Base-by-base conservation (phyloP, 345 rosid genomes). In the Salix purpurea region DNA sequence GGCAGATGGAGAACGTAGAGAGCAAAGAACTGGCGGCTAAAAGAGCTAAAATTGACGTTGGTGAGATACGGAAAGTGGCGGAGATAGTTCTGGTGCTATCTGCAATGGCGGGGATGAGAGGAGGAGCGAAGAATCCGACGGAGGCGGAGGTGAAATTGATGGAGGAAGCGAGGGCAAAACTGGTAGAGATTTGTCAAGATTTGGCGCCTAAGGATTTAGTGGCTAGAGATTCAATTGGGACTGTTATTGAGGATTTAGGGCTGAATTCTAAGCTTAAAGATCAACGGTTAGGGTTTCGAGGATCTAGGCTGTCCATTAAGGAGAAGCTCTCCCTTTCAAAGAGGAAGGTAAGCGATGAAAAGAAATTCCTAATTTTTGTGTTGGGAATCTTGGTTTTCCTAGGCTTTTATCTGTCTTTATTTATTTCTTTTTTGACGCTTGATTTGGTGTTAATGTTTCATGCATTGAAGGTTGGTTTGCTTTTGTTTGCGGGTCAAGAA, bases 1-100 rank as follows among this genome's bases (percentile, higher is more conserved):
- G 85, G n/a, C 74, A 69, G 72, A 26, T 62, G 50, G 88, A 79
- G 71, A 76, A 56, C 40, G 82, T 75, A 3, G 78, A 64, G 60
- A 72, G 67, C 36, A 79, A 18, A n/a, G 86, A 74, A 32, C 44
- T 52, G 24, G 67, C 76, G 48, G 77, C 79, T 11, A 91, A 91
- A 75, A 88, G 65, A 81, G 87, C 62, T 66, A 84, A 87, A 16
- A 73, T 74, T 54, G 84, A 26, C 32, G 44, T 48, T 9, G 76
- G 32, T 42, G 73, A 50, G 39, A 78, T 77, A 76, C 60, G 75
- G 67, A 78, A 92, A 66, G 97, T 91, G 79, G 95, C 98, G 66
- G 97, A 94, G 92, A 90, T 92, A 36, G 97, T 94, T 71, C 80
- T 92, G 65, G 91, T 91, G 69, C 66, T 94, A 80, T 90, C 98